phyloP scores from a whole-genome alignment of 768 basidiomycete genomes.

The Inosperma sp. region DNA sequence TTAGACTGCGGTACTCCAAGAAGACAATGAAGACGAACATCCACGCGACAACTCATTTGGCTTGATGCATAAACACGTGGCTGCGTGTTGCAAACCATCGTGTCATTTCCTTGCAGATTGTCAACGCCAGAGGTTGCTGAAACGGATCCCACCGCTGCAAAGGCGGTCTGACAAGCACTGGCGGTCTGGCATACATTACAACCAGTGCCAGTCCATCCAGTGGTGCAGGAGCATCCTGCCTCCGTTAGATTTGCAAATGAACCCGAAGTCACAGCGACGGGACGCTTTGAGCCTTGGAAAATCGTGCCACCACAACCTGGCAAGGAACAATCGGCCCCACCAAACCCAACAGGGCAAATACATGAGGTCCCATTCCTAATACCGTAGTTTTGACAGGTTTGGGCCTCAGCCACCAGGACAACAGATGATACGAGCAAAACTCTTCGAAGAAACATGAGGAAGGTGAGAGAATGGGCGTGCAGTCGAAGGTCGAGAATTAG shows the following conservation, averaged over 20 bases:
- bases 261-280: conserved; percentile 42
- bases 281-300: conserved; percentile 62
- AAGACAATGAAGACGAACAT: conserved; percentile 46
- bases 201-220: conserved; percentile 71
- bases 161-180: conserved; percentile 65
- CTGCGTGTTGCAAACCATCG: conserved; percentile 65
- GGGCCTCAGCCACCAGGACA: conserved; percentile 24
- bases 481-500: background rate
- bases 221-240: conserved; percentile 62
- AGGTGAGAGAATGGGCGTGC: background rate
- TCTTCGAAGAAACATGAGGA: background rate
- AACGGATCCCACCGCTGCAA: conserved; percentile 38
- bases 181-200: conserved; percentile 76
- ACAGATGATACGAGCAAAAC: background rate
- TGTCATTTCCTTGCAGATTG: conserved; percentile 39
- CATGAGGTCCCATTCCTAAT: conserved; percentile 53
- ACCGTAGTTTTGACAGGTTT: conserved; percentile 71
- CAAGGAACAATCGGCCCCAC: conserved; percentile 61
- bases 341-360: conserved; percentile 78
- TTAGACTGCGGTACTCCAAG: background rate
- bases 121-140: conserved; percentile 27
- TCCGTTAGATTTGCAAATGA: conserved; percentile 62
- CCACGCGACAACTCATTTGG: conserved; percentile 81
- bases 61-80: conserved; percentile 73
- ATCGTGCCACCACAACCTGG: conserved; percentile 79